Base-by-base conservation (phyloP, 805 yeast genomes). In the Wickerhamomyces mucosus region DNA sequence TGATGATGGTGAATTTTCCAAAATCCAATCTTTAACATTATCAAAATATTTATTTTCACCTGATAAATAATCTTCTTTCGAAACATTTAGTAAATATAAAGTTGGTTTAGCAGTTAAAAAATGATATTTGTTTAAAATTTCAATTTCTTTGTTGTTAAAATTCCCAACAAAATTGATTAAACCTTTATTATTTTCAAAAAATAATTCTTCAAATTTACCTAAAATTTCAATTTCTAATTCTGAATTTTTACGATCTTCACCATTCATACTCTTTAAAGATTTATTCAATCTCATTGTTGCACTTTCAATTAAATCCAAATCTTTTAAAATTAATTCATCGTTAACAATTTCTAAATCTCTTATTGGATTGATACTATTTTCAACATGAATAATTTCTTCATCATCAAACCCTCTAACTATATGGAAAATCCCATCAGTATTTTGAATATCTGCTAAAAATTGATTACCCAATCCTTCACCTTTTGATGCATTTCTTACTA, bases 31-130 rank as follows among this genome's bases (percentile, higher is more conserved):
- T 45, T 65, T 46, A 18, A 85, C 76, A 14, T 55, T 63, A 2
- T 50, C 42, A 29, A 65, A 43, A 51, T 72, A 70, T 50, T 70
- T 71, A 51, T 76, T 75, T 36, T 56, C 48, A 42, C 69, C 63
- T 26, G 61, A 46, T 11, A 71, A 53, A 51, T 69, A 85, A 50
- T 85, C 95, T 28, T 65, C 67, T 42, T 75, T 78, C 31, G 75
- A 76, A 14, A 83, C 76, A 47, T 86, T 86, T 38, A 84, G 65
- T 29, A 86, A 53, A 39, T 78, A 77, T 12, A 85, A 72, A 2
- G 88, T 75, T n/a, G 96, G 96, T 51, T 86, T 86, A 4, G 95
- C 86, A 1, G 95, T 85, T 30, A 86, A 57, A 31, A 86, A 70
- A 45, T 75, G 78, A 62, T 82, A 72, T 22, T 70, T 65, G 56